Evolutionary conservation across 495 filamentous ascomycete species (phyloP).

Genomic region (Aspergillus baeticus): DNA sequence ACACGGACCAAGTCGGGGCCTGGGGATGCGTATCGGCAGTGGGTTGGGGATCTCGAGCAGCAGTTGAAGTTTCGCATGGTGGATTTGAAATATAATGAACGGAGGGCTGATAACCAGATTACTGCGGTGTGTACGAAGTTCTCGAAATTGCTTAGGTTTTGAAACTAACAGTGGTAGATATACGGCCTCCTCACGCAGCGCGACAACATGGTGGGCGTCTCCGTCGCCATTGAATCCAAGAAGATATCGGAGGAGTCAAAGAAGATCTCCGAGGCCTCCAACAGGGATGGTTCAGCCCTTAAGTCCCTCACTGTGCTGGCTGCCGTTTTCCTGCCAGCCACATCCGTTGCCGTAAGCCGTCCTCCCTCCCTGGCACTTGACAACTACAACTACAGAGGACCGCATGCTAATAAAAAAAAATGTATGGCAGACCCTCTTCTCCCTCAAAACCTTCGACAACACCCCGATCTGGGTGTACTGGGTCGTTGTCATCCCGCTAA

Average conservation of each 20-base stretch:
- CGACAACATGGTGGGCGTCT: conserved; percentile 17
- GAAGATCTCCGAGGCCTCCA: conserved; percentile 14
- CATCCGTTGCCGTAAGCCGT: conserved; percentile 6
- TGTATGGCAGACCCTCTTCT: conserved; percentile 16
- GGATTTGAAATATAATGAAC: conserved; percentile 9
- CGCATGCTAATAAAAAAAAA: too few species aligned
- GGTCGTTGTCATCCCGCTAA: conserved; percentile 5
- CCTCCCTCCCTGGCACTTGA: background rate
- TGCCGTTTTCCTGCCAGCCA: conserved; percentile 11
- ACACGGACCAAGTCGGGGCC: too few species aligned
- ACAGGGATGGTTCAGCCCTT: conserved; percentile 12
- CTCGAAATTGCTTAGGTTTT: background rate
- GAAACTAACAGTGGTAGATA: background rate
- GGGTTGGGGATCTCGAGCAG: conserved; percentile 7
- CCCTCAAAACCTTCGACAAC: background rate
- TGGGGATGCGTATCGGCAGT: background rate
- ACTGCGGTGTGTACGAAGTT: conserved; percentile 2
- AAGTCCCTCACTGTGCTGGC: conserved; percentile 13
- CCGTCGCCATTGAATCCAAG: conserved; percentile 14
- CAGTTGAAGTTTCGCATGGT: conserved; percentile 4
- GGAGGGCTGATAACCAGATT: conserved; percentile 13
- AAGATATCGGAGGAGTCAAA: conserved; percentile 15
- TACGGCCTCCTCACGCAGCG: conserved; percentile 13
- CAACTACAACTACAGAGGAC: too few species aligned
- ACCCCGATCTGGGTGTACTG: conserved; percentile 13